phyloP scores from a whole-genome alignment of 371 early-diverging fungal genomes.

The Haplosporangium sp. region DNA sequence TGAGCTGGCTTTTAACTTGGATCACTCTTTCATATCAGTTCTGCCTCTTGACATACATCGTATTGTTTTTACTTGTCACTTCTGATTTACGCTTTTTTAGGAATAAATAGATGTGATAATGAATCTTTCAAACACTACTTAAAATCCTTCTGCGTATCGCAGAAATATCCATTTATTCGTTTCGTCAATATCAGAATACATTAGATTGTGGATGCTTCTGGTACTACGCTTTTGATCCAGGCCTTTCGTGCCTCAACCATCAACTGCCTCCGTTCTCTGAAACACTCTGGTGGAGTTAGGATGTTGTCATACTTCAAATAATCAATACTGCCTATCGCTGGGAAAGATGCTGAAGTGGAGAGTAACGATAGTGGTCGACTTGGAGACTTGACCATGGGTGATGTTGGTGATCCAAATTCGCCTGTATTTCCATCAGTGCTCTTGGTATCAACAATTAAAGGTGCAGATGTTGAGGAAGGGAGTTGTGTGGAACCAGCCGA shows the following conservation, averaged over 20 bases:
- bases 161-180: too few species aligned
- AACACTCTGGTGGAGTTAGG: conserved; percentile 51
- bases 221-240: conserved; percentile 18
- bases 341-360: conserved; percentile 34
- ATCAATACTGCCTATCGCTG: conserved; percentile 34
- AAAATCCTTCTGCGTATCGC: too few species aligned
- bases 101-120: too few species aligned
- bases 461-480: background rate
- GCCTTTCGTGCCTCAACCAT: conserved; percentile 28
- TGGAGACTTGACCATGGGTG: conserved; percentile 12
- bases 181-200: too few species aligned
- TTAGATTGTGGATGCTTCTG: too few species aligned
- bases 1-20: too few species aligned
- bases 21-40: too few species aligned
- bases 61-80: too few species aligned
- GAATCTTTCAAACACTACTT: too few species aligned
- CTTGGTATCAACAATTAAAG: background rate
- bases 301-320: conserved; percentile 46
- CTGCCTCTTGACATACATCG: too few species aligned
- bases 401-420: background rate
- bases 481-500: background rate
- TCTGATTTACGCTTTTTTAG: too few species aligned
- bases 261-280: conserved; percentile 37
- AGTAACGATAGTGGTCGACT: conserved; percentile 43
- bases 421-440: background rate